Percentiles rank a stretch among this genome's conserved stretches.
These are phyloP conservation scores for Zymoseptoria passerinii DNA, from an alignment of 2,329 filamentous ascomycete species.

Conservation along the genomic window DNA sequence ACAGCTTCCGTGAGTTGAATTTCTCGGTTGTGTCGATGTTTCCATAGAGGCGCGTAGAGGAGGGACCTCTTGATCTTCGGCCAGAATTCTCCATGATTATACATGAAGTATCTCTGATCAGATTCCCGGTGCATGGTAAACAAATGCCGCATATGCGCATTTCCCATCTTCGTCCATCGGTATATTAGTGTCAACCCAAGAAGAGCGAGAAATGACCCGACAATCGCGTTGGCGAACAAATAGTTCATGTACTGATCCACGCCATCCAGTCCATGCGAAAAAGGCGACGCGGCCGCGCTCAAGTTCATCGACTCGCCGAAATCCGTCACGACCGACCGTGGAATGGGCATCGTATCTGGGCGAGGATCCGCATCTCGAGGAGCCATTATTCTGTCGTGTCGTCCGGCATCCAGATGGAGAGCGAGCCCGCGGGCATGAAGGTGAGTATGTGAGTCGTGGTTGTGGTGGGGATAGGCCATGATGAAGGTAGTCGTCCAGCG, in stretches of 20 bases:
- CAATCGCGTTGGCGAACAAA: slow-evolving; percentile 38
- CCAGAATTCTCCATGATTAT: slow-evolving; percentile 39
- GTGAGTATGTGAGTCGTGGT: not conserved
- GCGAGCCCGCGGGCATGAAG: not conserved
- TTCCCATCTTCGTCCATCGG: slow-evolving; percentile 35
- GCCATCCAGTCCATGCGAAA: slow-evolving; percentile 38
- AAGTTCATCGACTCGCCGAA: slow-evolving; percentile 14
- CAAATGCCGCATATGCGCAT: slow-evolving; percentile 39
- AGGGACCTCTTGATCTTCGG: slow-evolving; percentile 58
- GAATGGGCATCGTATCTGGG: slow-evolving; percentile 10
- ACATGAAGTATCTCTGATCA: slow-evolving; percentile 39
- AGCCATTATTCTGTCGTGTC: slow-evolving; percentile 9
- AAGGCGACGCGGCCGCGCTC: slow-evolving; percentile 14
- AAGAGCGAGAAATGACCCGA: slow-evolving; percentile 31
- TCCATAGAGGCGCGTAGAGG: slow-evolving; percentile 61
- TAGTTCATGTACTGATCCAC: slow-evolving; percentile 43
- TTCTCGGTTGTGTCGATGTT: slow-evolving; percentile 68
- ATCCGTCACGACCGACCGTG: slow-evolving; percentile 7
- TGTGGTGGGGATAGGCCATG: not conserved
- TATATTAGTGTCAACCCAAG: slow-evolving; percentile 34
- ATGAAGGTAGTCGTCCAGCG: not conserved
- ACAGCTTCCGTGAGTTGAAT: slow-evolving; percentile 60
- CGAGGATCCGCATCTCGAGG: slow-evolving; percentile 12
- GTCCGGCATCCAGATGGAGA: not conserved
- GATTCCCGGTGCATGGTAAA: slow-evolving; percentile 35